Evolutionary conservation across 148 eudicot species (phyloP), one percentile per base, ranked within the genome.

Genomic region (Rhododendron ovatum): DNA sequence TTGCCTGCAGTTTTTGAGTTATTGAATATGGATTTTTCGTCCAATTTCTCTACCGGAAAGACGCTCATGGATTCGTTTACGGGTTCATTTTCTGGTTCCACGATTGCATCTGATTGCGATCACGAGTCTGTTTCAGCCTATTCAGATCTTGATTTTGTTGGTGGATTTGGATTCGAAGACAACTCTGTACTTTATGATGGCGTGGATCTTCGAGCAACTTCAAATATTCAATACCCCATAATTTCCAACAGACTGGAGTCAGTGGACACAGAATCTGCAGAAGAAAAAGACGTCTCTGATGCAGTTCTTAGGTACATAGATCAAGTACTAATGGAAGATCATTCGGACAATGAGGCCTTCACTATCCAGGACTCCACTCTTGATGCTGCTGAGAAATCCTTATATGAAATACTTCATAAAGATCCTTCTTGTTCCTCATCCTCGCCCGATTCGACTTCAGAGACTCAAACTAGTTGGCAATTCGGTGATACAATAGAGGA

Each of bases 331-430:
- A 75, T 82, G 78, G 85, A 86, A 63, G 82, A 82, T 57, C 50
- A 82, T 30, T 8, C 15, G 48, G 88, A 43, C 13, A 73, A 83
- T 9, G 65, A 43, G 59, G 28, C 74, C 28, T 69, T 69, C 77
- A 76, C 26, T 28, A 43, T 86, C 17, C 81, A 76, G 47, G 81
- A 86, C 24, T 82, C 82, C 81, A 57, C 82, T 39, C 88, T 86
- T 22, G 24, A 76, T 41, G 88, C 88, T 43, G 63, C 85, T 41
- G 88, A 86, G 82, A 82, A 83, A 83, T 86, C 82, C 61, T 76
- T 86, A 6, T 82, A 82, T 37, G 88, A 86, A 41, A 47, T 81
- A 39, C 87, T 86, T 81, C 57, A 73, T 45, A 28, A 83, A 12
- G 65, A 61, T 9, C 9, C 67, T 81, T 45, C 74, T 11, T 67